phyloP scores from a whole-genome alignment of 2,329 filamentous ascomycete genomes.

The Bipolaris sorokiniana region DNA sequence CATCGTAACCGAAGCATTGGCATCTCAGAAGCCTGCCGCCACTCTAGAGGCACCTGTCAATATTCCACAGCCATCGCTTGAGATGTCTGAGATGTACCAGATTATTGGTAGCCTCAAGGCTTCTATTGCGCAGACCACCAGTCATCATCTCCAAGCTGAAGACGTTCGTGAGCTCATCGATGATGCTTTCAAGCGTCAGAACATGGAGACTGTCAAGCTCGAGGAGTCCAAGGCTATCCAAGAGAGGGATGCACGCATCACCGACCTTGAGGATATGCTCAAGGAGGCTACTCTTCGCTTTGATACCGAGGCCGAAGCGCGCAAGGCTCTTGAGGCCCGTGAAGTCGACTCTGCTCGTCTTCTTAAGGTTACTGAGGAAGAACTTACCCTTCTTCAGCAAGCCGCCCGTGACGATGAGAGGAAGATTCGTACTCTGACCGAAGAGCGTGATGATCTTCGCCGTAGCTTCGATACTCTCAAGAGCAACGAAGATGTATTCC shows the following conservation, averaged over 20 bases:
- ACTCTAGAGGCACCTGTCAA: conserved; percentile 41
- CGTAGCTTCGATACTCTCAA: conserved; percentile 48
- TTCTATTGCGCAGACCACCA: conserved; percentile 55
- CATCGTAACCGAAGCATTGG: conserved; percentile 44
- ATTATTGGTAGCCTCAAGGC: conserved; percentile 57
- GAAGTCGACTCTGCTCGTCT: conserved; percentile 53
- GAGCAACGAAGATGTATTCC: conserved; percentile 53
- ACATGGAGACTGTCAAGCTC: conserved; percentile 35
- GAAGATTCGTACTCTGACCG: conserved; percentile 51
- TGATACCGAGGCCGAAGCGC: conserved; percentile 52
- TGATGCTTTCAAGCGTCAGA: conserved; percentile 47
- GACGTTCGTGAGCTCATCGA: conserved; percentile 49
- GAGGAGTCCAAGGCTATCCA: conserved; percentile 38
- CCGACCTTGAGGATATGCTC: conserved; percentile 45
- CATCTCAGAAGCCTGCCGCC: conserved; percentile 37
- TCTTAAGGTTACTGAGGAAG: conserved; percentile 58
- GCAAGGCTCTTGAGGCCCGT: conserved; percentile 52
- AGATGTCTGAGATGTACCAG: conserved; percentile 54
- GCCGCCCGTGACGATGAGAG: conserved; percentile 52
- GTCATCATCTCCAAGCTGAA: conserved; percentile 53
- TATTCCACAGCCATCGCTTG: conserved; percentile 45
- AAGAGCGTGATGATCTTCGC: conserved; percentile 51
- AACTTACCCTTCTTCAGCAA: conserved; percentile 54
- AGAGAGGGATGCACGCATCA: conserved; percentile 44
- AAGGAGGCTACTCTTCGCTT: conserved; percentile 43